Conservation (phyloP, 202 grass and related monocot species). For the Schoenoplectus triqueter region DNA sequence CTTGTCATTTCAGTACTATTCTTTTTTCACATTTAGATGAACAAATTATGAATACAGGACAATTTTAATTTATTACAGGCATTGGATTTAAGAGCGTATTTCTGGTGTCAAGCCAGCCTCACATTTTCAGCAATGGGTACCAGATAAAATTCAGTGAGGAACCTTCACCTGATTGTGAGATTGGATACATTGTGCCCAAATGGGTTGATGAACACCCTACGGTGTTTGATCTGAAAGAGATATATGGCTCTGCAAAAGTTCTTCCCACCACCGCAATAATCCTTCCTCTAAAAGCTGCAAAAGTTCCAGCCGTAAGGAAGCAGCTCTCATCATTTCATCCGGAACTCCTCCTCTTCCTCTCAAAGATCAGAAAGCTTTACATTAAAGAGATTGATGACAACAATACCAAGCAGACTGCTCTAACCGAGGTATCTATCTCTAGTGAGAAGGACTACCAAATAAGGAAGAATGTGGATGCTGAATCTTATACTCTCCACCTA, state of each 20-base stretch:
- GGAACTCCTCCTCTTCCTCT: constrained; percentile 70
- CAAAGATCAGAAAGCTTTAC: constrained; percentile 61
- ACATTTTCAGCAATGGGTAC: constrained; percentile 87
- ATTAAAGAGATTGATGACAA: constrained; percentile 38
- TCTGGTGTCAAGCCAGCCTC: constrained; percentile 57
- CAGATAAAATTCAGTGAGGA: constrained; percentile 66
- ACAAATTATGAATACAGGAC: neutral
- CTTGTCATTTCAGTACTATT: neutral
- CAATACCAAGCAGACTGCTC: constrained; percentile 32
- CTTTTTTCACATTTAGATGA: neutral
- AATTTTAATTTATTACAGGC: constrained; percentile 46
- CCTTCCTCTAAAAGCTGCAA: constrained; percentile 63
- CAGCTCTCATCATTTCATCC: constrained; percentile 69
- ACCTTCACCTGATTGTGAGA: constrained; percentile 56
- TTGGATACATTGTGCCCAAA: constrained; percentile 81
- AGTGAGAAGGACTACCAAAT: constrained; percentile 53
- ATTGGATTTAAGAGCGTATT: constrained; percentile 85
- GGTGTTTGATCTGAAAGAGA: constrained; percentile 43
- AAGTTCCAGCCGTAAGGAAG: constrained; percentile 53
- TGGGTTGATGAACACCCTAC: constrained; percentile 60
- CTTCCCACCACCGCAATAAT: constrained; percentile 67
- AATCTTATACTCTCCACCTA: constrained; percentile 61
- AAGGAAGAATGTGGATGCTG: constrained; percentile 57
- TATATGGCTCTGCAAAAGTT: constrained; percentile 51
- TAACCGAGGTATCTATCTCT: constrained; percentile 61